Evolutionary conservation across 108 stramenopile genomes (phyloP).

Genomic region (Cyclotella atomus): DNA sequence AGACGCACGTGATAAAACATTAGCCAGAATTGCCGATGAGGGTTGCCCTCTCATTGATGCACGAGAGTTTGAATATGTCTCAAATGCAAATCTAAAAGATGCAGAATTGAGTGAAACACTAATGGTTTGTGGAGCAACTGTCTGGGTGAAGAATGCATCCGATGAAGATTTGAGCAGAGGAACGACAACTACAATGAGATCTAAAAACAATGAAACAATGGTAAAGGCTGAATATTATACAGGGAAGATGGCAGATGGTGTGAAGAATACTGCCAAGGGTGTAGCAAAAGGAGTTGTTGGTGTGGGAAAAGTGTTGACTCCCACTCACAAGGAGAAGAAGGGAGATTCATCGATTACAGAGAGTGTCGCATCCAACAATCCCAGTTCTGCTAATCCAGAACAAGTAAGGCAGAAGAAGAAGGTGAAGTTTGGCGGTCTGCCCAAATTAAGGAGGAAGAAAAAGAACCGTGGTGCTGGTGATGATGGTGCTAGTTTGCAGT

Average conservation of each 20-base stretch:
- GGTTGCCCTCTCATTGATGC: conserved; percentile 47
- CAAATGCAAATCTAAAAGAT: conserved; percentile 38
- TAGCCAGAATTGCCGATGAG: conserved; percentile 36
- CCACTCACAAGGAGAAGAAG: conserved; percentile 3
- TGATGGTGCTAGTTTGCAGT: too few species aligned
- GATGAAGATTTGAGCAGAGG: conserved; percentile 31
- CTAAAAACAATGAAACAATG: conserved; percentile 24
- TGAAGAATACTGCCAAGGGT: conserved; percentile 21
- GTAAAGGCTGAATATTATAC: conserved; percentile 44
- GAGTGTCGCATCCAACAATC: too few species aligned
- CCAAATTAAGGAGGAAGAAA: too few species aligned
- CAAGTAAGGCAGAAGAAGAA: neutral
- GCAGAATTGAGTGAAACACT: conserved; percentile 41
- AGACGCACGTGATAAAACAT: conserved; percentile 35
- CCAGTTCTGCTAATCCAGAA: neutral
- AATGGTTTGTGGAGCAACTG: conserved; percentile 38
- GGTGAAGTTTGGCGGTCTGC: too few species aligned
- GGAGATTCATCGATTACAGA: neutral
- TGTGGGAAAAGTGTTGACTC: conserved; percentile 11
- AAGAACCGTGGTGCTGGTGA: too few species aligned
- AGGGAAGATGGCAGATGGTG: conserved; percentile 29
- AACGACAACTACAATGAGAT: neutral
- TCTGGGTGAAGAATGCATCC: conserved; percentile 44
- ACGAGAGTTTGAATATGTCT: conserved; percentile 44
- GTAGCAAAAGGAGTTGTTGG: conserved; percentile 4